Conservation (phyloP, 257 asterid genomes). For the Verbascum thapsus region DNA sequence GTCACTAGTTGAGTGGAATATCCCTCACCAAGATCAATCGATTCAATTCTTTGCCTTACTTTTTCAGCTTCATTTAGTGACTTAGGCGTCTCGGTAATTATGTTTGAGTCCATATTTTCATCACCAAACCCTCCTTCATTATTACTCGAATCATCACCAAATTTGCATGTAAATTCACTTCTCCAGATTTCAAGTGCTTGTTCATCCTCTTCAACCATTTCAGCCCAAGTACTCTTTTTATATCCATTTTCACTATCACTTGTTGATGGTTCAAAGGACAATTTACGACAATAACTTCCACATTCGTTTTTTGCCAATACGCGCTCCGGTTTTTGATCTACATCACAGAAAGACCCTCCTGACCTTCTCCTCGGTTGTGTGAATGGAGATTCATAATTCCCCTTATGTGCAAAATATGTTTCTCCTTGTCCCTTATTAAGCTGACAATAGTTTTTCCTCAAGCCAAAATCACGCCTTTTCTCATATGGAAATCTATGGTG, state of each 20-base stretch:
- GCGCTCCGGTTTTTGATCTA: too few species aligned
- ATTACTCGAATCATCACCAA: conserved; percentile 14
- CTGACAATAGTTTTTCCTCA: conserved; percentile 35
- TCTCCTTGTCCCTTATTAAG: too few species aligned
- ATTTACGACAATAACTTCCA: conserved; percentile 34
- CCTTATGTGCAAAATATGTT: too few species aligned
- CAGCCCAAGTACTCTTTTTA: conserved; percentile 79
- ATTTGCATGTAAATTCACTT: conserved; percentile 14
- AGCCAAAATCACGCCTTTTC: conserved; percentile 35
- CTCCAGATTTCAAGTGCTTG: conserved; percentile 28
- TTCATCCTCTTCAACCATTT: conserved; percentile 79
- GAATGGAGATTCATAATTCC: conserved; percentile 33
- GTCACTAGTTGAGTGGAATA: conserved; percentile 66
- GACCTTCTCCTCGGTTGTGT: conserved; percentile 54
- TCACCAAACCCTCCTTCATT: too few species aligned
- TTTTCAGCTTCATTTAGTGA: conserved; percentile 30
- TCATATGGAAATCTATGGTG: conserved; percentile 27
- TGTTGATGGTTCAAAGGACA: conserved; percentile 35
- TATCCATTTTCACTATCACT: conserved; percentile 21
- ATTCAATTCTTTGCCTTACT: conserved; percentile 32
- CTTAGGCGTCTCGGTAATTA: conserved; percentile 40
- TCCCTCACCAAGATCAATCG: conserved; percentile 44
- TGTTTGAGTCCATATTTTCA: conserved; percentile 54
- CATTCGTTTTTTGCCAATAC: too few species aligned
- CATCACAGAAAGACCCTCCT: conserved; percentile 30